Conservation (phyloP, 257 asterid genomes). For the Nicotiana tomentosiformis region DNA sequence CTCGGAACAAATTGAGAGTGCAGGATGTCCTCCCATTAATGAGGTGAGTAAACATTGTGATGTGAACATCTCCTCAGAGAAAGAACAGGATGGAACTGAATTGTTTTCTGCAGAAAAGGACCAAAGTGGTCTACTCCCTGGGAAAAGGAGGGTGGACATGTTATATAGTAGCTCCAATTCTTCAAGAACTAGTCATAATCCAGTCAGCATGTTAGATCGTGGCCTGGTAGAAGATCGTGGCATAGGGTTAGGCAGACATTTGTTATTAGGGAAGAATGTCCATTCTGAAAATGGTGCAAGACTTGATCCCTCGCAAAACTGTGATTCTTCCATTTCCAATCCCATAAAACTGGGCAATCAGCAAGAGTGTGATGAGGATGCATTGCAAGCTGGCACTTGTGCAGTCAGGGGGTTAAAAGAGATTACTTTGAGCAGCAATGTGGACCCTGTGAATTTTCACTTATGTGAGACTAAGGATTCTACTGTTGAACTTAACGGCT, state of each 20-base stretch:
- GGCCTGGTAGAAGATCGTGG: constrained; percentile 11
- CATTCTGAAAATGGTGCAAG: constrained; percentile 3
- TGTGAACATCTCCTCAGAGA: constrained; percentile 18
- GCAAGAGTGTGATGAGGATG: constrained; percentile 22
- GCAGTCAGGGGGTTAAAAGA: constrained; percentile 24
- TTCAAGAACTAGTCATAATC: constrained; percentile 17
- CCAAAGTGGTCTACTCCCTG: constrained; percentile 20
- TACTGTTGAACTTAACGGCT: constrained; percentile 20
- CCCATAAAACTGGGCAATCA: constrained; percentile 24
- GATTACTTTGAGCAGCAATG: constrained; percentile 14
- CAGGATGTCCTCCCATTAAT: constrained; percentile 23
- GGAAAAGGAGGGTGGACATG: constrained; percentile 35
- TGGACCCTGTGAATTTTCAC: constrained; percentile 15
- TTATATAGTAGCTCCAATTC: constrained; percentile 34
- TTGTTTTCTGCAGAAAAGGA: constrained; percentile 26
- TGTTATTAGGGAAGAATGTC: neutral
- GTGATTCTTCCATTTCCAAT: neutral
- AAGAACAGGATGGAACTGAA: constrained; percentile 21
- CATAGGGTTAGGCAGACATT: constrained; percentile 14
- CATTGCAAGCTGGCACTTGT: constrained; percentile 17
- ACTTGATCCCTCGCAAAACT: constrained; percentile 21
- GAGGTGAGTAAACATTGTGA: constrained; percentile 24
- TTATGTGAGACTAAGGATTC: constrained; percentile 18
- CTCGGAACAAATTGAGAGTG: constrained; percentile 28
- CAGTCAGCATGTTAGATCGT: constrained; percentile 21